These are phyloP conservation scores for Ophiocordyceps robertsii DNA, from an alignment of 2,329 filamentous ascomycete genomes.

Conservation along the genomic window DNA sequence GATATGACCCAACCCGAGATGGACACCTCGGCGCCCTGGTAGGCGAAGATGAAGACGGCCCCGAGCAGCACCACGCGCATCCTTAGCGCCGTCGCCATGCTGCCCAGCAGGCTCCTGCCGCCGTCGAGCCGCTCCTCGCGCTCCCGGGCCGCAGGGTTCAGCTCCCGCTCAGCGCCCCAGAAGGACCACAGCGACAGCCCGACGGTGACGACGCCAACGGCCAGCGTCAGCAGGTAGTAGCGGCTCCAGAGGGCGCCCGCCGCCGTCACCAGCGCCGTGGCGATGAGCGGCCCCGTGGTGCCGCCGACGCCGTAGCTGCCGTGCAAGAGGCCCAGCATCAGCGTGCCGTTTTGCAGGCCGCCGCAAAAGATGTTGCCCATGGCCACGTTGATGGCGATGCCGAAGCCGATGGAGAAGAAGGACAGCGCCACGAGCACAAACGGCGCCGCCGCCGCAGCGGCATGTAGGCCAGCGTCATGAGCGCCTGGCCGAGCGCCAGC, in stretches of 20 bases:
- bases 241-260: constrained; percentile 49
- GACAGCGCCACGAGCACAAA: constrained; percentile 53
- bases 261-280: constrained; percentile 55
- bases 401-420: constrained; percentile 53
- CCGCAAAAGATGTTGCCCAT: constrained; percentile 47
- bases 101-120: constrained; percentile 14
- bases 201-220: constrained; percentile 42
- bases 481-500: constrained; percentile 41
- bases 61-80: constrained; percentile 55
- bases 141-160: constrained; percentile 20
- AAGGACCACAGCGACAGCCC: constrained; percentile 53
- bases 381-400: constrained; percentile 34
- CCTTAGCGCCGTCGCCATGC: constrained; percentile 34
- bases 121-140: constrained; percentile 9
- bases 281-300: constrained; percentile 56
- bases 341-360: constrained; percentile 37
- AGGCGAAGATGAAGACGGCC: constrained; percentile 71
- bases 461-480: constrained; percentile 48
- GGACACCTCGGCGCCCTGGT: constrained; percentile 74
- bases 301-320: constrained; percentile 56
- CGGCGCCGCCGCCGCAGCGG: constrained; percentile 54
- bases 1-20: constrained; percentile 82
- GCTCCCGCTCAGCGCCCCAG: constrained; percentile 53
- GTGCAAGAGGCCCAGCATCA: constrained; percentile 48
- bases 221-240: constrained; percentile 58